These are phyloP conservation scores for Nemania bipapillata DNA, from an alignment of 2,329 filamentous ascomycete genomes.

Conservation along the genomic window DNA sequence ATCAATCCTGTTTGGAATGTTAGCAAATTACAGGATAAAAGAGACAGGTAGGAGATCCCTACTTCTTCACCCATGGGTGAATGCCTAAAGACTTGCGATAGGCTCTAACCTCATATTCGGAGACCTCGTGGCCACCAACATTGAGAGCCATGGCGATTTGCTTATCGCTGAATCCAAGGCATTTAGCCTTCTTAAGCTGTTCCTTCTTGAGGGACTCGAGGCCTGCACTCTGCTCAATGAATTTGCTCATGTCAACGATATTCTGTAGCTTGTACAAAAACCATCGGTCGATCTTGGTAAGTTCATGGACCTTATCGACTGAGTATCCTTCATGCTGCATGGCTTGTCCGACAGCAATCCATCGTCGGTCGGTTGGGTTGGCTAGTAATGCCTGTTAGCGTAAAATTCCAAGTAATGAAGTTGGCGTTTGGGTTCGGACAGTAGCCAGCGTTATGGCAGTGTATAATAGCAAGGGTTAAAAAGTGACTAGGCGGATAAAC, in stretches of 20 bases:
- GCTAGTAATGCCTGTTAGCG: neutral
- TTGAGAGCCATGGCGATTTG: constrained; percentile 90
- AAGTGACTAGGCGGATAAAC: neutral
- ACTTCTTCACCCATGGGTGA: constrained; percentile 92
- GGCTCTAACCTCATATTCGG: constrained; percentile 72
- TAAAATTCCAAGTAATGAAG: neutral
- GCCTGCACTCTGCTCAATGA: constrained; percentile 84
- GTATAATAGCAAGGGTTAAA: too few relatives aligned
- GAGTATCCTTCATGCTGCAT: constrained; percentile 98
- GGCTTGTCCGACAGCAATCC: constrained; percentile 96
- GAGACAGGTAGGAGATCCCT: neutral
- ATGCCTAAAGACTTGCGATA: constrained; percentile 73
- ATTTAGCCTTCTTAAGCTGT: constrained; percentile 90
- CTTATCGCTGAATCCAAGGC: constrained; percentile 95
- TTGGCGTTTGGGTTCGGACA: neutral
- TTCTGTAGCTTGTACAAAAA: constrained; percentile 99
- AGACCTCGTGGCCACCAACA: constrained; percentile 76
- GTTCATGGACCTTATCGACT: constrained; percentile 88
- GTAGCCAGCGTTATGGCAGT: too few relatives aligned
- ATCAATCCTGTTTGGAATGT: constrained; percentile 70
- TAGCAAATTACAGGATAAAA: neutral
- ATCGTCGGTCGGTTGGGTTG: constrained; percentile 88
- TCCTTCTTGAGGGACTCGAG: constrained; percentile 88
- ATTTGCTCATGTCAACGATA: constrained; percentile 88
- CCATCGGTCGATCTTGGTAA: constrained; percentile 99